phyloP scores from a whole-genome alignment of 148 eudicot genomes.

The Fallopia convolvulus region DNA sequence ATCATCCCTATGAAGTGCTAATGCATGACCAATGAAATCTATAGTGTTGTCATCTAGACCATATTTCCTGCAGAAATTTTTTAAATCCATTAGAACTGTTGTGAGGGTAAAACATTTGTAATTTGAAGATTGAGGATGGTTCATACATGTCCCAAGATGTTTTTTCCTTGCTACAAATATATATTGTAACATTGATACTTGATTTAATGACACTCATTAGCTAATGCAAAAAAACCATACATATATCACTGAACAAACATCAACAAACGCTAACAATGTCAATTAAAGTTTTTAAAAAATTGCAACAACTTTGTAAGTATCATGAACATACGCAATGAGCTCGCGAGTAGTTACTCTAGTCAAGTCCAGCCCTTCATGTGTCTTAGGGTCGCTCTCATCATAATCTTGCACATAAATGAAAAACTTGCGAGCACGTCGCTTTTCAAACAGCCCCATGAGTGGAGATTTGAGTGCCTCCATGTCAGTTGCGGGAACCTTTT shows the following conservation, averaged over 20 bases:
- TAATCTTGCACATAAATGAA: constrained; percentile 49
- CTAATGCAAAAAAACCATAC: background rate
- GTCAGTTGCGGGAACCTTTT: constrained; percentile 47
- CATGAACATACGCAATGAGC: constrained; percentile 31
- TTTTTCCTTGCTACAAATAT: background rate
- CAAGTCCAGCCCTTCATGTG: constrained; percentile 46
- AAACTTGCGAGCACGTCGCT: constrained; percentile 54
- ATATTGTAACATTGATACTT: background rate
- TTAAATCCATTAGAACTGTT: background rate
- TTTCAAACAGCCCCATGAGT: constrained; percentile 48
- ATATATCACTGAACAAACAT: background rate
- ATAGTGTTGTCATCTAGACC: constrained; percentile 92
- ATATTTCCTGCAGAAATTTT: constrained; percentile 51
- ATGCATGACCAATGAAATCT: constrained; percentile 91
- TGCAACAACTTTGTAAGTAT: background rate
- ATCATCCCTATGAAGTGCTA: constrained; percentile 95
- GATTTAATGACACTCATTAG: background rate
- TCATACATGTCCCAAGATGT: background rate
- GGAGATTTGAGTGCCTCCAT: constrained; percentile 50
- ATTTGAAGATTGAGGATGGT: background rate
- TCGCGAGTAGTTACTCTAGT: constrained; percentile 38
- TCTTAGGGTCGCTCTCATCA: constrained; percentile 39
- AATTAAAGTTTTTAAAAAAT: no score
- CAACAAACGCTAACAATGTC: background rate
- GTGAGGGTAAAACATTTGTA: background rate